A percentile compares a stretch with the other conserved stretches of the same genome.
phyloP scores from a whole-genome alignment of 2,329 filamentous ascomycete genomes.

The Cladosporium sp. region DNA sequence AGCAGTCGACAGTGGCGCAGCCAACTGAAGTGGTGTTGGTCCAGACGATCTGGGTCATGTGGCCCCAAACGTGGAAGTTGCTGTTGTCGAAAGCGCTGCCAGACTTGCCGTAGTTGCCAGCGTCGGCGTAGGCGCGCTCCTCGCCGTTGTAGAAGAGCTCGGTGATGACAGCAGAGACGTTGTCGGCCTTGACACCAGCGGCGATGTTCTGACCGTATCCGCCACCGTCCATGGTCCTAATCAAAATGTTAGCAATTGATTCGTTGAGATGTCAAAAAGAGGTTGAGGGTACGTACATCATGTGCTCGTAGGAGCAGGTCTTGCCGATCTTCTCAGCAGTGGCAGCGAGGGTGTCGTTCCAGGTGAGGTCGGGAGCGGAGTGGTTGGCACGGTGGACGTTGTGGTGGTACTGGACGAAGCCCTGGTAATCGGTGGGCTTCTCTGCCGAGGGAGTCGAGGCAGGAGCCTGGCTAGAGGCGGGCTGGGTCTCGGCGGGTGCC shows the following conservation, averaged over 20 bases:
- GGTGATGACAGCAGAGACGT: slow-evolving; percentile 69
- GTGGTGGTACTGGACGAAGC: slow-evolving; percentile 68
- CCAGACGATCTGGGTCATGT: slow-evolving; percentile 78
- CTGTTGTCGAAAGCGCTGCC: slow-evolving; percentile 58
- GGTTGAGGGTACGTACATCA: slow-evolving; percentile 60
- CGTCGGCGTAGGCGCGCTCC: slow-evolving; percentile 40
- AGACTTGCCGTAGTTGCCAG: slow-evolving; percentile 54
- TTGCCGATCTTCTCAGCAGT: slow-evolving; percentile 67
- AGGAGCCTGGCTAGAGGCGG: slow-evolving; percentile 18
- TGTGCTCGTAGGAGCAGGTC: slow-evolving; percentile 72
- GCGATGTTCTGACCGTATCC: slow-evolving; percentile 93
- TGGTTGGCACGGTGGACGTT: slow-evolving; percentile 86
- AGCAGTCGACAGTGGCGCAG: slow-evolving; percentile 62
- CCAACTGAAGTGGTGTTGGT: slow-evolving; percentile 62
- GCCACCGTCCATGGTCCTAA: slow-evolving; percentile 58
- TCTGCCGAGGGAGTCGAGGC: slow-evolving; percentile 20
- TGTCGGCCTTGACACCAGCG: slow-evolving; percentile 59
- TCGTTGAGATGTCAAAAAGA: neutral
- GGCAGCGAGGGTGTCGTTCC: slow-evolving; percentile 64
- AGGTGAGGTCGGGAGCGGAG: slow-evolving; percentile 65
- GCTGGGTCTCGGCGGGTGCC: slow-evolving; percentile 14
- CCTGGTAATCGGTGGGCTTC: slow-evolving; percentile 35
- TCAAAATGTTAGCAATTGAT: slow-evolving; percentile 37
- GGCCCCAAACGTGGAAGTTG: slow-evolving; percentile 69
- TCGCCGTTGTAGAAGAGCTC: slow-evolving; percentile 90